phyloP scores from a whole-genome alignment of 768 basidiomycete species.

The Podaxis mareebaensis region DNA sequence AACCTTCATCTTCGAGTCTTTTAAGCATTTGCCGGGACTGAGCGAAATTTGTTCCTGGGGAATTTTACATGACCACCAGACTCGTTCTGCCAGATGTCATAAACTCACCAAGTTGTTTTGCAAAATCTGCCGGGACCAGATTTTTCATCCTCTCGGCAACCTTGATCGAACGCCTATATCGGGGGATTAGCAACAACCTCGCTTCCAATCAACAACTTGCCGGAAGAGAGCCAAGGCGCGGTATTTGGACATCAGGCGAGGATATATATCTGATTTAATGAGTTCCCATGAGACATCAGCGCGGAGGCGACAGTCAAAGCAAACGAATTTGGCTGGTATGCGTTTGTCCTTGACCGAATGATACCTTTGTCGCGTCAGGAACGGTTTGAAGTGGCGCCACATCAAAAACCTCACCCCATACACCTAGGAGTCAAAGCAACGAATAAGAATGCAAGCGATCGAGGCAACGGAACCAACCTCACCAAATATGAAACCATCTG shows the following conservation, averaged over 20 bases:
- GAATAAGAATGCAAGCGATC: background rate
- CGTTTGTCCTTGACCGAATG: slow-evolving; percentile 59
- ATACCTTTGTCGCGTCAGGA: slow-evolving; percentile 42
- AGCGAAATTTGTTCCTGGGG: slow-evolving; percentile 50
- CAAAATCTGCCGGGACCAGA: slow-evolving; percentile 50
- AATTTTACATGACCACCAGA: slow-evolving; percentile 4
- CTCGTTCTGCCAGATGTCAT: background rate
- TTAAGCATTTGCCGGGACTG: slow-evolving; percentile 65
- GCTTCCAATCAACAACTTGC: slow-evolving; percentile 31
- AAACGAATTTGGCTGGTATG: slow-evolving; percentile 61
- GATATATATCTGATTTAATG: slow-evolving; percentile 58
- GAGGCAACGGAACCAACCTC: slow-evolving; percentile 20
- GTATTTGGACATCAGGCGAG: slow-evolving; percentile 61
- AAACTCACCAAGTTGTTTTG: slow-evolving; percentile 57
- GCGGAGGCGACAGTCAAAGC: slow-evolving; percentile 76
- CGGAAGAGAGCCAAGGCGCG: slow-evolving; percentile 72
- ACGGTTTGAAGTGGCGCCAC: slow-evolving; percentile 1
- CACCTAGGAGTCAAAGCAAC: slow-evolving; percentile 41
- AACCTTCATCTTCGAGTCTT: slow-evolving; percentile 72
- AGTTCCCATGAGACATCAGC: slow-evolving; percentile 71
- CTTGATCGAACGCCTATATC: slow-evolving; percentile 67
- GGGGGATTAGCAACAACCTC: background rate
- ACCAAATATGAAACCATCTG: slow-evolving; percentile 81
- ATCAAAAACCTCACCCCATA: slow-evolving; percentile 47
- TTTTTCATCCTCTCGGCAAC: slow-evolving; percentile 53